These are phyloP conservation scores for Coriaria nepalensis DNA, from an alignment of 306 rosid species.

Conservation along the genomic window DNA sequence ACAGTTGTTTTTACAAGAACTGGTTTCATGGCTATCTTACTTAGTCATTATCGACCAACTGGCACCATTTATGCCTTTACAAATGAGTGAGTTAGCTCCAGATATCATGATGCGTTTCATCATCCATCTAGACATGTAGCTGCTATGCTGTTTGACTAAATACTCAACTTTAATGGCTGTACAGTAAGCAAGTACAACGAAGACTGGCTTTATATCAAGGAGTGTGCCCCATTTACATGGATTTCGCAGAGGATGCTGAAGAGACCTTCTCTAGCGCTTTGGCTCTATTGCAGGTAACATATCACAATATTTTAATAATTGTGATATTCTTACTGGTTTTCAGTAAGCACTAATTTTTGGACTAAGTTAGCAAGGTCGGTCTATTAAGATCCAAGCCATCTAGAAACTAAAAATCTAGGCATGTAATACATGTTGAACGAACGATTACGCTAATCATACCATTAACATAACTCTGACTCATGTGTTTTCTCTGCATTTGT, in stretches of 20 bases:
- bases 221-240: constrained; percentile 76
- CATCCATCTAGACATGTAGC: too few species aligned
- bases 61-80: constrained; percentile 90
- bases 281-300: constrained; percentile 43
- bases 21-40: constrained; percentile 82
- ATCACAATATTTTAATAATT: background rate
- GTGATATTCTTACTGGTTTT: too few species aligned
- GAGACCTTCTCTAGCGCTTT: constrained; percentile 57
- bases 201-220: constrained; percentile 89
- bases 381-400: too few species aligned
- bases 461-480: too few species aligned
- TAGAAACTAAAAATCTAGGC: background rate
- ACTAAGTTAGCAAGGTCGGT: background rate
- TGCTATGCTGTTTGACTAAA: constrained; percentile 1
- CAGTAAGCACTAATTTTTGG: background rate
- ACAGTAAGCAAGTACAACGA: constrained; percentile 78
- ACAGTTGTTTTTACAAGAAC: constrained; percentile 84
- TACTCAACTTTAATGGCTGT: constrained; percentile 17
- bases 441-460: too few species aligned
- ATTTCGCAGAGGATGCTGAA: constrained; percentile 72
- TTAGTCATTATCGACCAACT: constrained; percentile 88
- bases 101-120: background rate
- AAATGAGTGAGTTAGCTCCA: constrained; percentile 56
- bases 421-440: too few species aligned
- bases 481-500: too few species aligned